These are phyloP conservation scores for Solanum acaule DNA, from an alignment of 257 asterid species.

Conservation along the genomic window DNA sequence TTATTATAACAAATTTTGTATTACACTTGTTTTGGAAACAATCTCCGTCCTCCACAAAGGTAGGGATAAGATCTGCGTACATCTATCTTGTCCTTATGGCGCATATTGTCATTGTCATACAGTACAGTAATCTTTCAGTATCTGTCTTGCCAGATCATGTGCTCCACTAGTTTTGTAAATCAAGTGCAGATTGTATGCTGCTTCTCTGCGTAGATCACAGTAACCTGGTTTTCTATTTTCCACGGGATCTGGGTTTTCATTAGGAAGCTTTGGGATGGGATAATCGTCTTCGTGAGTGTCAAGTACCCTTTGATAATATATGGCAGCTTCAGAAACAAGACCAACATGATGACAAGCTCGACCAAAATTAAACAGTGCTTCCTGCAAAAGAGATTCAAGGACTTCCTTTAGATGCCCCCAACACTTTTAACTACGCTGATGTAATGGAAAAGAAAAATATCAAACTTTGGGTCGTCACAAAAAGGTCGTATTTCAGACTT, in stretches of 20 bases:
- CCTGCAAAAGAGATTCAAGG: constrained; percentile 24
- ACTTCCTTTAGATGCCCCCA: background rate
- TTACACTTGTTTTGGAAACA: background rate
- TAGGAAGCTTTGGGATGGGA: constrained; percentile 57
- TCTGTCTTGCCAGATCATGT: constrained; percentile 74
- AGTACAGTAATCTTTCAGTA: constrained; percentile 51
- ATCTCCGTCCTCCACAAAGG: rapidly evolving
- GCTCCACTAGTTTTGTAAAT: constrained; percentile 76
- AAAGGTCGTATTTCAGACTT: background rate
- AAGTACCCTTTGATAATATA: constrained; percentile 59
- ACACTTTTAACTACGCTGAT: background rate
- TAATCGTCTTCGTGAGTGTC: constrained; percentile 37
- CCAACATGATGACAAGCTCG: constrained; percentile 85
- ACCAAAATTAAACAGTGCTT: constrained; percentile 60
- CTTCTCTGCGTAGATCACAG: constrained; percentile 76
- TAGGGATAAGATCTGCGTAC: background rate
- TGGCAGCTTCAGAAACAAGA: constrained; percentile 54
- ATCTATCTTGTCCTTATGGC: background rate
- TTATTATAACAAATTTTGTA: no score
- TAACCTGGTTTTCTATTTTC: constrained; percentile 35
- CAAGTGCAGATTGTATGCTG: constrained; percentile 73
- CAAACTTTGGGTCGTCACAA: background rate
- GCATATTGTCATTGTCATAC: constrained; percentile 10
- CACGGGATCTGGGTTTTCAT: constrained; percentile 29
- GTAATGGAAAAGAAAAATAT: background rate